These are phyloP conservation scores for Kwoniella newhampshirensis DNA, from an alignment of 768 basidiomycete species.

Conservation along the genomic window DNA sequence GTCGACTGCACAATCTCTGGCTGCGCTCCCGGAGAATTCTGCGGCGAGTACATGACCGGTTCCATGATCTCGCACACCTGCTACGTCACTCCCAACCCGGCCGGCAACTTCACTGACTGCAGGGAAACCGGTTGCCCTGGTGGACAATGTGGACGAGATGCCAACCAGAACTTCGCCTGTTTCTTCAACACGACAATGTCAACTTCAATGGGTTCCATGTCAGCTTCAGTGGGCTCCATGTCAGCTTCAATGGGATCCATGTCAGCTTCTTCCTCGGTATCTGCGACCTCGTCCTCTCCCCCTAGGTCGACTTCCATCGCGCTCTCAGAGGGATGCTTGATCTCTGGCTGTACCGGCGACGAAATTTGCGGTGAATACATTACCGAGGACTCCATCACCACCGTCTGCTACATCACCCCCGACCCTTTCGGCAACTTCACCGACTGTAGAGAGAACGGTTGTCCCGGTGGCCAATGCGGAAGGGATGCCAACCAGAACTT, in stretches of 20 bases:
- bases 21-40: not conserved
- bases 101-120: not conserved
- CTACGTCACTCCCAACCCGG: not conserved
- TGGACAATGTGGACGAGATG: not conserved
- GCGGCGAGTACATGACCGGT: not conserved
- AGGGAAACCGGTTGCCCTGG: not conserved
- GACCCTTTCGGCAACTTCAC: not conserved
- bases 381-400: not conserved
- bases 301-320: not conserved
- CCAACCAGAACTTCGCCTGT: not conserved
- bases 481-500: not conserved
- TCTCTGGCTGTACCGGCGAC: not conserved
- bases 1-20: not conserved
- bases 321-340: not conserved
- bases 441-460: slow-evolving; percentile 1
- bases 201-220: not conserved
- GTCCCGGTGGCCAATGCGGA: slow-evolving; percentile 2
- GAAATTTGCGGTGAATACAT: slow-evolving; percentile 1
- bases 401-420: not conserved
- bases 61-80: not conserved
- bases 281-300: not conserved
- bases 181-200: not conserved
- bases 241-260: not conserved
- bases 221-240: not conserved
- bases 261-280: not conserved